These are phyloP conservation scores for Microdochium trichocladiopsis DNA, from an alignment of 2,329 filamentous ascomycete species.

Conservation along the genomic window DNA sequence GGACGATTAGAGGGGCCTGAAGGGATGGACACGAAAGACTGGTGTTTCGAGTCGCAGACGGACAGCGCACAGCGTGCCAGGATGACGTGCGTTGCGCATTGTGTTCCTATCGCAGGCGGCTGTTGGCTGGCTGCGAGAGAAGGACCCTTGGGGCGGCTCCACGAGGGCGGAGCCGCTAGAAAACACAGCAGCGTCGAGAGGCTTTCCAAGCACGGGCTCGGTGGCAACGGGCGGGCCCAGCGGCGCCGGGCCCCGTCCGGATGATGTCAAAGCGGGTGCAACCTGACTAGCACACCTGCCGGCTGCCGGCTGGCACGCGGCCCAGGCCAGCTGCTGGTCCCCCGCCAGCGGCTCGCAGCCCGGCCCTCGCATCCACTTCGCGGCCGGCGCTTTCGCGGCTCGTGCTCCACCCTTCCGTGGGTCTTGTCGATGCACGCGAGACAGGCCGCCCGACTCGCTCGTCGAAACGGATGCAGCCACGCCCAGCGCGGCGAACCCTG, in stretches of 20 bases:
- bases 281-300: neutral
- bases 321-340: neutral
- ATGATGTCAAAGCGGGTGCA: neutral
- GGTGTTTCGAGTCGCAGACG: neutral
- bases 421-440: neutral
- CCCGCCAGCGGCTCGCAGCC: neutral
- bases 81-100: neutral
- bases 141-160: neutral
- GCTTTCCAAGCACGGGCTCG: neutral
- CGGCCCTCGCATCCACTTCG: neutral
- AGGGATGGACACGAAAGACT: neutral
- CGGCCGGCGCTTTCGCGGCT: neutral
- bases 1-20: too few species aligned
- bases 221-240: neutral
- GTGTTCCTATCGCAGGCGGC: neutral
- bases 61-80: neutral
- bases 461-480: neutral
- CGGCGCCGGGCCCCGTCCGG: neutral
- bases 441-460: neutral
- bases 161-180: slow-evolving; percentile 1
- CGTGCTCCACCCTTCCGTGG: neutral
- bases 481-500: neutral
- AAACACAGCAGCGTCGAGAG: neutral
- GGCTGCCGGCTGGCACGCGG: neutral
- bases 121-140: neutral